Percentiles rank a stretch among this genome's conserved stretches.
These are phyloP conservation scores for Paratinospora sagittata DNA, from an alignment of 164 flowering plant genomes.

Conservation along the genomic window DNA sequence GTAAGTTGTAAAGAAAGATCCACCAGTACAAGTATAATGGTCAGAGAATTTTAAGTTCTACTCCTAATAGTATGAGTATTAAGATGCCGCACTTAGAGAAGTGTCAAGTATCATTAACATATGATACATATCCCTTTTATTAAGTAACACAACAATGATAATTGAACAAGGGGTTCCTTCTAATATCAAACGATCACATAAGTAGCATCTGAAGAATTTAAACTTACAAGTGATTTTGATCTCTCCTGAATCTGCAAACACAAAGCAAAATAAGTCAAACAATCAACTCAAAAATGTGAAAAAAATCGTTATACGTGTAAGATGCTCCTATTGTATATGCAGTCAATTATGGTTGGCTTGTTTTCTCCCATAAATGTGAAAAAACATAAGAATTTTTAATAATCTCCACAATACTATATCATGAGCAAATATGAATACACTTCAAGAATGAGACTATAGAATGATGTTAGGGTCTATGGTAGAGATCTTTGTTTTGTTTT, in stretches of 20 bases:
- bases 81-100: neutral
- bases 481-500: no score
- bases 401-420: neutral
- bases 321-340: no score
- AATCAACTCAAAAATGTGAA: neutral
- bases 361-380: neutral
- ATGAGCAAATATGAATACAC: neutral
- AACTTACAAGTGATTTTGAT: slow-evolving; percentile 43
- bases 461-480: neutral
- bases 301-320: neutral
- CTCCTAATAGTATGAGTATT: neutral
- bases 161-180: neutral
- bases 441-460: neutral
- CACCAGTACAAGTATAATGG: neutral
- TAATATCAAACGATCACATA: neutral
- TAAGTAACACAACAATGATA: neutral
- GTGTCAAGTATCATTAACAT: neutral
- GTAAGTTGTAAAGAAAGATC: neutral
- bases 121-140: neutral
- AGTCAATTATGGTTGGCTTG: neutral
- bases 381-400: neutral
- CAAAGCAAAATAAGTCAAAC: slow-evolving; percentile 3
- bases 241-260: slow-evolving; percentile 33
- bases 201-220: neutral
- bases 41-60: neutral